Percentiles rank a stretch among this genome's conserved stretches.
These are phyloP conservation scores for Trichopus zeylanicus DNA, from an alignment of 116 monocot genomes.

Conservation along the genomic window DNA sequence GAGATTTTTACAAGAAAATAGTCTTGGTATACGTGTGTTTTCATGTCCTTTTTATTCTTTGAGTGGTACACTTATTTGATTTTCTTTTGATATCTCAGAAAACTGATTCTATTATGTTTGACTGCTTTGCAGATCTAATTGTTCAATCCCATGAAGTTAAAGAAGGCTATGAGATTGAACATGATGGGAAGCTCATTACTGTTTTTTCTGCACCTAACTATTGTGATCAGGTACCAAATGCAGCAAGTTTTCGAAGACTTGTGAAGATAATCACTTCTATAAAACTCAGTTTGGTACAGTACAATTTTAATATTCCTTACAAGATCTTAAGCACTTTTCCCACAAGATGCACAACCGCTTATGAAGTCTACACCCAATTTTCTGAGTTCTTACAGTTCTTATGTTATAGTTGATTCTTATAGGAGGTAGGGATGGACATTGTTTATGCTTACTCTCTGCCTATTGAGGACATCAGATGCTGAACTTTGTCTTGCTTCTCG, in stretches of 20 bases:
- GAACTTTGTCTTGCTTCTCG: no score
- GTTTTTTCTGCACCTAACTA: slow-evolving; percentile 99
- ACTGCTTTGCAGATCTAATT: slow-evolving; percentile 56
- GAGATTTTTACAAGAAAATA: slow-evolving; percentile 85
- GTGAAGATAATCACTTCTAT: not conserved
- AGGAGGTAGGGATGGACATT: no score
- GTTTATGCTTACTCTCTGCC: no score
- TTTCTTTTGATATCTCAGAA: no score
- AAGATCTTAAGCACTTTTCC: no score
- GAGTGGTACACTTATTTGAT: no score
- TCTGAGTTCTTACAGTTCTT: no score
- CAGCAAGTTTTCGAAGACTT: not conserved
- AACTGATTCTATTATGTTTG: slow-evolving; percentile 1
- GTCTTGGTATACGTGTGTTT: slow-evolving; percentile 46
- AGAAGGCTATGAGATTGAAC: slow-evolving; percentile 97
- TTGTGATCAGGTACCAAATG: slow-evolving; percentile 80
- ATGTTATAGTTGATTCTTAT: no score
- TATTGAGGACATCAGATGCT: no score
- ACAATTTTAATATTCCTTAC: not conserved
- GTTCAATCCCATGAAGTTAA: slow-evolving; percentile 98
- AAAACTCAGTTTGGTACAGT: not conserved
- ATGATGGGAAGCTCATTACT: slow-evolving; percentile 95
- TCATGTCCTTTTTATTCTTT: not conserved
- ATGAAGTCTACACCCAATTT: no score
- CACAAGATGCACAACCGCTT: no score